These are phyloP conservation scores for Xylogone sp. DNA, from an alignment of 2,329 filamentous ascomycete genomes.

Conservation along the genomic window DNA sequence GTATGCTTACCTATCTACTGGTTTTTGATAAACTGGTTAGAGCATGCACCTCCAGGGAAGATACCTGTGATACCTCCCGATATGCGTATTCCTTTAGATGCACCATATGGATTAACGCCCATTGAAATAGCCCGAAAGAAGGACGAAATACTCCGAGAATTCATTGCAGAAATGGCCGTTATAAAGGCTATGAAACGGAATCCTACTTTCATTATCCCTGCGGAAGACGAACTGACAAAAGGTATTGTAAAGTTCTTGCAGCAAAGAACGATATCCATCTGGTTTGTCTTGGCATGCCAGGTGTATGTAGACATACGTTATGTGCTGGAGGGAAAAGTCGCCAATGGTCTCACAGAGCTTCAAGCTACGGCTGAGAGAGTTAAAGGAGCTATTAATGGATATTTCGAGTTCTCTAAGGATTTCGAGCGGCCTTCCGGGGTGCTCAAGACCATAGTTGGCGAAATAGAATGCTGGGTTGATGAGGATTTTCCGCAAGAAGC, in stretches of 20 bases:
- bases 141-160: slow-evolving; percentile 14
- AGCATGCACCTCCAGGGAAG: slow-evolving; percentile 20
- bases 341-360: slow-evolving; percentile 9
- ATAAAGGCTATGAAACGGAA: slow-evolving; percentile 25
- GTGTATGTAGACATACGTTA: slow-evolving; percentile 29
- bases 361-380: slow-evolving; percentile 6
- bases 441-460: slow-evolving; percentile 4
- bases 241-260: slow-evolving; percentile 19
- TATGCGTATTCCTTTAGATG: slow-evolving; percentile 8
- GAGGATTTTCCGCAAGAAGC: slow-evolving; percentile 7
- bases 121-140: slow-evolving; percentile 11
- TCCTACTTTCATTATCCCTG: slow-evolving; percentile 6
- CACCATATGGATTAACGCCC: slow-evolving; percentile 12
- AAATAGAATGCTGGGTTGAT: slow-evolving; percentile 12
- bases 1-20: slow-evolving; percentile 20
- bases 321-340: slow-evolving; percentile 23
- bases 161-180: slow-evolving; percentile 21
- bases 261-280: slow-evolving; percentile 14
- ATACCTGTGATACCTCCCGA: slow-evolving; percentile 16
- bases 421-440: background rate
- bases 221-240: slow-evolving; percentile 25
- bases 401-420: slow-evolving; percentile 7
- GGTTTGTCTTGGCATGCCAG: slow-evolving; percentile 26
- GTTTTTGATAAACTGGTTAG: slow-evolving; percentile 12
- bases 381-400: slow-evolving; percentile 1